Percentiles rank a stretch among this genome's conserved stretches.
phyloP scores from a whole-genome alignment of 192 early-diverging fungal species.

The Backusella psychrophila region DNA sequence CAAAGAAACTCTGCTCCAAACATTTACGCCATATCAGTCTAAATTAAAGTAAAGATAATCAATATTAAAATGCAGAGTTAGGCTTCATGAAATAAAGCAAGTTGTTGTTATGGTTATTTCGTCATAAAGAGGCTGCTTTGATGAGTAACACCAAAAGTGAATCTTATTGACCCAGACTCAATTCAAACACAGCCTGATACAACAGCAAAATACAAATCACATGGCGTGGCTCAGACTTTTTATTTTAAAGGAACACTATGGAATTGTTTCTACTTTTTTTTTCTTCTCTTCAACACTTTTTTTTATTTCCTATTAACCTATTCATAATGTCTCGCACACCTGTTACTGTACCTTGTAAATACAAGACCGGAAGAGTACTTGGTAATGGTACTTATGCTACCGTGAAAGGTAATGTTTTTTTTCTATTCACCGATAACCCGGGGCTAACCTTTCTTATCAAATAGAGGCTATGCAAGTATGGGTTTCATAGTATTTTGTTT shows the following conservation, averaged over 20 bases:
- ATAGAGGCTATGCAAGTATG: constrained; percentile 57
- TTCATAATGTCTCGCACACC: neutral
- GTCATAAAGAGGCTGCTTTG: too few species aligned
- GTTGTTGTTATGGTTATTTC: too few species aligned
- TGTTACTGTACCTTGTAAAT: constrained; percentile 51
- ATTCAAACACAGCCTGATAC: too few species aligned
- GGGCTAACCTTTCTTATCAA: neutral
- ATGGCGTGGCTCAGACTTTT: neutral
- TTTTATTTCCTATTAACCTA: neutral
- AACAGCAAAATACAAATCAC: neutral
- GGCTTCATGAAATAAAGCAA: too few species aligned
- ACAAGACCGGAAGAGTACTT: constrained; percentile 64
- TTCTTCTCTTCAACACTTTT: neutral
- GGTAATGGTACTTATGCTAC: constrained; percentile 68
- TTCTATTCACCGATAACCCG: neutral
- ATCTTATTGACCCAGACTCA: too few species aligned
- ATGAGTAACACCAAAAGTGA: too few species aligned
- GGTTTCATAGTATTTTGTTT: neutral
- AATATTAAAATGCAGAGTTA: too few species aligned
- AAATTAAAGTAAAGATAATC: too few species aligned
- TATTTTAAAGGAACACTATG: neutral
- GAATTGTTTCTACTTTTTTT: neutral
- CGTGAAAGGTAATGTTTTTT: constrained; percentile 54
- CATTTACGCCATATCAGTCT: too few species aligned
- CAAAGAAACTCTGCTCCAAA: too few species aligned